Conservation (phyloP, 768 basidiomycete genomes). For the Mrakia blollopis region DNA sequence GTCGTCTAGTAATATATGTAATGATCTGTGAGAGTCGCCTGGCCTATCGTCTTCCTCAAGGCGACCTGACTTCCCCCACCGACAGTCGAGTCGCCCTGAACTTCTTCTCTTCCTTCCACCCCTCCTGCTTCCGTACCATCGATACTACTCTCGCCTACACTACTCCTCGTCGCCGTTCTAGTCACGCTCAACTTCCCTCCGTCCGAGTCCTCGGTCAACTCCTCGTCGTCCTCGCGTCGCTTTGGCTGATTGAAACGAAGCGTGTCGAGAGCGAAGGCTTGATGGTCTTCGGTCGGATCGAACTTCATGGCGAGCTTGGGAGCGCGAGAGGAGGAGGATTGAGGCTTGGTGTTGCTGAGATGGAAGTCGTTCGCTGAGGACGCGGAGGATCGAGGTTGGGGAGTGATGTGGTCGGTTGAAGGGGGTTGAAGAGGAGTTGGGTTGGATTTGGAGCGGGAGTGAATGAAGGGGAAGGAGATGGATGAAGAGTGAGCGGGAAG, state of each 20-base stretch:
- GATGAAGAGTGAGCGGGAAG: neutral
- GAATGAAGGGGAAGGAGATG: neutral
- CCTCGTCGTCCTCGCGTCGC: neutral
- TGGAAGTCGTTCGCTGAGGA: neutral
- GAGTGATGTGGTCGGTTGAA: neutral
- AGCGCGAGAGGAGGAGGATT: neutral
- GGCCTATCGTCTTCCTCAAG: neutral
- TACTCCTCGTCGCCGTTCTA: neutral
- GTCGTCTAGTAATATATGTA: too few species aligned
- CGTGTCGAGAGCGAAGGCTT: conserved; percentile 9
- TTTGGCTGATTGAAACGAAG: neutral
- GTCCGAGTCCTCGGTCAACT: neutral
- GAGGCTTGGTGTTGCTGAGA: neutral
- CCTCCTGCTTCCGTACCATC: neutral
- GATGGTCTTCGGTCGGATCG: neutral
- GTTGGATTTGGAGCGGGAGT: neutral
- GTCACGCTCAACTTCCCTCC: neutral
- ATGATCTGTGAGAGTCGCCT: neutral
- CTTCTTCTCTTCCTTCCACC: neutral
- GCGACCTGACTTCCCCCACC: neutral
- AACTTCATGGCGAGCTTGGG: neutral
- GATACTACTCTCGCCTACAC: neutral
- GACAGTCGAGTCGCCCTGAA: neutral
- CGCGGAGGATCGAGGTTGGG: neutral
- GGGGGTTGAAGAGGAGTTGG: neutral